phyloP scores from a whole-genome alignment of 345 rosid species.

The Turritis glabra region DNA sequence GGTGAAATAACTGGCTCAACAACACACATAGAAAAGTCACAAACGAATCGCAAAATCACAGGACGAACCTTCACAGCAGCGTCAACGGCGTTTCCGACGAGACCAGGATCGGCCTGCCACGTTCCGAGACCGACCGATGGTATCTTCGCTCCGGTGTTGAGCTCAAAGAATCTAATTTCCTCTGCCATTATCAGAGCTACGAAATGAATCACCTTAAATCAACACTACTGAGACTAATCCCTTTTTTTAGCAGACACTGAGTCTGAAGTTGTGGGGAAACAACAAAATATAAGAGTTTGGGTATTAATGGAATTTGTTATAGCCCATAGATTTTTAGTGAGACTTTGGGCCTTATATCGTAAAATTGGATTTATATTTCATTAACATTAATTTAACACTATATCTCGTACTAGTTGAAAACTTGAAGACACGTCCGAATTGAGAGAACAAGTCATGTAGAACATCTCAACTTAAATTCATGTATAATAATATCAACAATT shows the following conservation, averaged over 20 bases:
- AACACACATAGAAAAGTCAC: too few relatives aligned
- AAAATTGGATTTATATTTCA: too few relatives aligned
- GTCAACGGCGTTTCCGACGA: slow-evolving; percentile 55
- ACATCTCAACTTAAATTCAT: slow-evolving; percentile 8
- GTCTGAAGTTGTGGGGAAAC: too few relatives aligned
- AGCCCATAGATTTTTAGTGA: too few relatives aligned
- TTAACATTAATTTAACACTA: too few relatives aligned
- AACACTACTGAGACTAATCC: neutral
- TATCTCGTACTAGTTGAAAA: neutral
- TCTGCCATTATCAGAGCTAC: slow-evolving; percentile 37
- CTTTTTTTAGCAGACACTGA: too few relatives aligned
- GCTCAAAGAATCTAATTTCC: slow-evolving; percentile 37
- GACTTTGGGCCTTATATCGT: too few relatives aligned
- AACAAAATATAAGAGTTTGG: too few relatives aligned
- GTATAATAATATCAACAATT: slow-evolving; percentile 29
- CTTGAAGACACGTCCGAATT: slow-evolving; percentile 17
- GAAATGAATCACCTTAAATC: neutral
- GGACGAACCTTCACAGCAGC: slow-evolving; percentile 39
- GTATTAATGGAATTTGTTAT: too few relatives aligned
- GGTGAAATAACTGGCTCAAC: too few relatives aligned
- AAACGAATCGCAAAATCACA: neutral
- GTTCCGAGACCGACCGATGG: slow-evolving; percentile 61
- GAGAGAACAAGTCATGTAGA: slow-evolving; percentile 8
- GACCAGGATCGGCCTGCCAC: slow-evolving; percentile 62
- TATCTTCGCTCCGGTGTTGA: slow-evolving; percentile 61